Percentiles rank a stretch among this genome's conserved stretches.
These are phyloP conservation scores for Colletotrichum aenigma DNA, from an alignment of 2,329 filamentous ascomycete species.

Conservation along the genomic window DNA sequence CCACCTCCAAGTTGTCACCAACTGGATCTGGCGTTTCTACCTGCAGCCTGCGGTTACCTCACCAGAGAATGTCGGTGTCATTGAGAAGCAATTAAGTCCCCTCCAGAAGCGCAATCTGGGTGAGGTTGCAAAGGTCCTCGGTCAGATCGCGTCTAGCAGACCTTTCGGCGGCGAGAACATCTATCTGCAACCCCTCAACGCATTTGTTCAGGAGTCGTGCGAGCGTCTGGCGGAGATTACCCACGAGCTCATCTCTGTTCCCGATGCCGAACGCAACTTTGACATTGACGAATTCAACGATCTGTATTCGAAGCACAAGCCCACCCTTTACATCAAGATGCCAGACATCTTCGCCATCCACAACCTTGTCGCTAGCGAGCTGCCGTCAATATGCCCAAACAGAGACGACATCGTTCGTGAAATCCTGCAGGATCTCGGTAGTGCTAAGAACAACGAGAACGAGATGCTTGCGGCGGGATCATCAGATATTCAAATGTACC, in stretches of 20 bases:
- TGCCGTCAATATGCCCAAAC: conserved; percentile 76
- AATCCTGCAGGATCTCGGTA: conserved; percentile 91
- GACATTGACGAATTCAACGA: conserved; percentile 99
- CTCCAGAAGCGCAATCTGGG: conserved; percentile 91
- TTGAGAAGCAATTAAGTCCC: conserved; percentile 87
- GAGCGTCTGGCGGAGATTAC: conserved; percentile 79
- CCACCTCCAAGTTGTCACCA: conserved; percentile 81
- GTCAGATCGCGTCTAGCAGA: conserved; percentile 86
- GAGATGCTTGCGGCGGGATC: conserved; percentile 88
- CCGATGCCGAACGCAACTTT: conserved; percentile 88
- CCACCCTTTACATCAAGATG: conserved; percentile 99
- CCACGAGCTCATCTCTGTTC: conserved; percentile 78
- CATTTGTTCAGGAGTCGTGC: conserved; percentile 85
- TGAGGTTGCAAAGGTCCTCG: conserved; percentile 89
- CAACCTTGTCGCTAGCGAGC: conserved; percentile 80
- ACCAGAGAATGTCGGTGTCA: conserved; percentile 90
- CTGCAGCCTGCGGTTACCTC: conserved; percentile 87
- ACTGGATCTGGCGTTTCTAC: conserved; percentile 95
- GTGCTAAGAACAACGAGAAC: conserved; percentile 93
- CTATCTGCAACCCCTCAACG: conserved; percentile 93
- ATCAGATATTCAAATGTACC: conserved; percentile 87
- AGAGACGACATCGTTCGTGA: conserved; percentile 90
- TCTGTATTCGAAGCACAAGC: conserved; percentile 93
- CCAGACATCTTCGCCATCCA: conserved; percentile 97
- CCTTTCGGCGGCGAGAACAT: conserved; percentile 94